phyloP scores from a whole-genome alignment of 208 protist genomes.

The Trichomonas tenax region DNA sequence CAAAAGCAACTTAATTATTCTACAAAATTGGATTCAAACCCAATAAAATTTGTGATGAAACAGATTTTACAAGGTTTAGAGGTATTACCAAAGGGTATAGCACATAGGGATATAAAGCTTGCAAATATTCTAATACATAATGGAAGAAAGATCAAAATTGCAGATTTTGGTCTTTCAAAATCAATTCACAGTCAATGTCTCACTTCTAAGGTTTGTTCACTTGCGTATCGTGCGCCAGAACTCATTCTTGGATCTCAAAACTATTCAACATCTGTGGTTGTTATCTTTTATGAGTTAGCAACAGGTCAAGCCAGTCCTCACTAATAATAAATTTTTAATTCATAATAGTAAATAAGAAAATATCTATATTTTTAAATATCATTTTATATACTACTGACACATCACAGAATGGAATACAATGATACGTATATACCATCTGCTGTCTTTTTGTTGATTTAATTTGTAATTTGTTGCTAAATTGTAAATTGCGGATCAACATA shows the following conservation, averaged over 20 bases:
- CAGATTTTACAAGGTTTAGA: background rate
- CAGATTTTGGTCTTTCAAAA: slow-evolving; percentile 50
- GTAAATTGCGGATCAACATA: too few relatives aligned
- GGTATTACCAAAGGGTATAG: background rate
- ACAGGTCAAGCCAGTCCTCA: too few relatives aligned
- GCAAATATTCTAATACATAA: background rate
- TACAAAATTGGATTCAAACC: background rate
- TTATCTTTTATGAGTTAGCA: background rate
- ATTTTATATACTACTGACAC: too few relatives aligned
- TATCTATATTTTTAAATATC: too few relatives aligned
- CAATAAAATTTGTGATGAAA: background rate
- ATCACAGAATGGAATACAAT: too few relatives aligned
- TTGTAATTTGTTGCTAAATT: too few relatives aligned
- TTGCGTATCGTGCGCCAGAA: background rate
- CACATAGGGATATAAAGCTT: background rate
- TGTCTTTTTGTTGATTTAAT: too few relatives aligned
- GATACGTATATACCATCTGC: too few relatives aligned
- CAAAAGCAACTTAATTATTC: background rate
- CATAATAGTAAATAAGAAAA: too few relatives aligned
- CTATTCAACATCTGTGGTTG: background rate
- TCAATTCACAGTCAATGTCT: slow-evolving; percentile 32
- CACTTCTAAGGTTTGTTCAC: background rate
- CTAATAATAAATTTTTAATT: too few relatives aligned
- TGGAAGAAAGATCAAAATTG: background rate
- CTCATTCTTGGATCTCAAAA: background rate